Conservation (phyloP, 1,139 yeast genomes). For the Pichia sp. region DNA sequence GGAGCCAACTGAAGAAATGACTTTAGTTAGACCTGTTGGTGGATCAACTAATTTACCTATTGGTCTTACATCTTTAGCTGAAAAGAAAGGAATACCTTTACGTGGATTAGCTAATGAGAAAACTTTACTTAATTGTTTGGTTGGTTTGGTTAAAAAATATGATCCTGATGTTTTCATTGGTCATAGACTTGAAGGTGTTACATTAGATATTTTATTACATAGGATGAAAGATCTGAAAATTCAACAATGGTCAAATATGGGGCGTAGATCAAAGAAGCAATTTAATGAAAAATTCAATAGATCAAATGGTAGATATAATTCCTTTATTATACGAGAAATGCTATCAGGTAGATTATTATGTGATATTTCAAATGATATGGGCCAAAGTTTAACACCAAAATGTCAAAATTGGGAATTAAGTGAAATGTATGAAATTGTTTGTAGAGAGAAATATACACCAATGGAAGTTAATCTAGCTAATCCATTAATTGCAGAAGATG, state of each 20-base stretch:
- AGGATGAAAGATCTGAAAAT: conserved; percentile 71
- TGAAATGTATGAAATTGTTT: conserved; percentile 80
- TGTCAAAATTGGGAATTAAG: conserved; percentile 95
- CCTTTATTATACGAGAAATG: conserved; percentile 55
- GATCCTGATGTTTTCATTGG: conserved; percentile 94
- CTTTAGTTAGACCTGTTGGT: conserved; percentile 72
- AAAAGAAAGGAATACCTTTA: conserved; percentile 40
- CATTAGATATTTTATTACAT: conserved; percentile 74
- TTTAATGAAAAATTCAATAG: conserved; percentile 74
- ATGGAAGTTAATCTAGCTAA: conserved; percentile 69
- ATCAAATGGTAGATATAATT: conserved; percentile 34
- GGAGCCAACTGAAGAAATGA: conserved; percentile 50
- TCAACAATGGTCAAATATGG: conserved; percentile 74
- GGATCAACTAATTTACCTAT: conserved; percentile 57
- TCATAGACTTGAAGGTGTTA: conserved; percentile 72
- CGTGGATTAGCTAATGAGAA: conserved; percentile 66
- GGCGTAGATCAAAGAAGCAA: conserved; percentile 65
- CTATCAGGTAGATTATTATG: conserved; percentile 83
- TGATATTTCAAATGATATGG: conserved; percentile 92
- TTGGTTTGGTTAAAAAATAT: conserved; percentile 58
- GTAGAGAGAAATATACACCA: conserved; percentile 53
- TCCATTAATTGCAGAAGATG: conserved; percentile 60
- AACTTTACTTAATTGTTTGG: conserved; percentile 61
- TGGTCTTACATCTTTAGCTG: conserved; percentile 57
- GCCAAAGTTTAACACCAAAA: conserved; percentile 82